Conservation (phyloP, 179 eudicot genomes). For the Patellifolia procumbens region DNA sequence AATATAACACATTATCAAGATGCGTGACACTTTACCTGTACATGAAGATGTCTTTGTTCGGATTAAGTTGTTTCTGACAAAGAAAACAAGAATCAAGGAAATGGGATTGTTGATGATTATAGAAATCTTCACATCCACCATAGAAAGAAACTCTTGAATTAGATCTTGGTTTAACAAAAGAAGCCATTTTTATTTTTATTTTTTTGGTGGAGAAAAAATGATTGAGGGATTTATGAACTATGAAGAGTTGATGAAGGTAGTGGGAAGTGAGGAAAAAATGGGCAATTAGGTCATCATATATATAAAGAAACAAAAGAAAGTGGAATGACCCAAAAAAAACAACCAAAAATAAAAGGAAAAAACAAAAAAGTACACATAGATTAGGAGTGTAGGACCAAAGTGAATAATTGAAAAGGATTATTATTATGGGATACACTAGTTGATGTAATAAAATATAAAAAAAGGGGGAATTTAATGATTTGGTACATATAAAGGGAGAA, state of each 20-base stretch:
- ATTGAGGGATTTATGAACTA: background rate
- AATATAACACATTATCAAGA: background rate
- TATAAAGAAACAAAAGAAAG: conserved; percentile 1
- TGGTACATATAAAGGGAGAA: conserved; percentile 18
- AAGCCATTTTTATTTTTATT: conserved; percentile 27
- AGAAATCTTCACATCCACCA: conserved; percentile 35
- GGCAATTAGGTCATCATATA: conserved; percentile 16
- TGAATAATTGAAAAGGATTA: conserved; percentile 11
- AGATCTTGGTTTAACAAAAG: conserved; percentile 24
- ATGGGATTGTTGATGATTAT: conserved; percentile 44
- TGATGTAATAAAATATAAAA: background rate
- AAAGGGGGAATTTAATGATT: conserved; percentile 22
- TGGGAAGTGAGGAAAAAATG: conserved; percentile 21
- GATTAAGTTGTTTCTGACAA: conserved; percentile 58
- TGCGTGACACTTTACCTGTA: conserved; percentile 56
- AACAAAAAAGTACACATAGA: background rate
- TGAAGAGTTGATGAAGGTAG: too few relatives aligned
- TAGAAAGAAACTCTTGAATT: conserved; percentile 32
- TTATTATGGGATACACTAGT: conserved; percentile 2
- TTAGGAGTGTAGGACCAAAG: conserved; percentile 10
- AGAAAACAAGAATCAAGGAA: conserved; percentile 75
- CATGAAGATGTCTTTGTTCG: conserved; percentile 74
- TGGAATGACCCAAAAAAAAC: conserved; percentile 1
- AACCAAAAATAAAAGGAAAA: background rate
- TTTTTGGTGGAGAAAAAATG: conserved; percentile 18